phyloP scores from a whole-genome alignment of 2,329 filamentous ascomycete genomes.

The Penicillium sp. region DNA sequence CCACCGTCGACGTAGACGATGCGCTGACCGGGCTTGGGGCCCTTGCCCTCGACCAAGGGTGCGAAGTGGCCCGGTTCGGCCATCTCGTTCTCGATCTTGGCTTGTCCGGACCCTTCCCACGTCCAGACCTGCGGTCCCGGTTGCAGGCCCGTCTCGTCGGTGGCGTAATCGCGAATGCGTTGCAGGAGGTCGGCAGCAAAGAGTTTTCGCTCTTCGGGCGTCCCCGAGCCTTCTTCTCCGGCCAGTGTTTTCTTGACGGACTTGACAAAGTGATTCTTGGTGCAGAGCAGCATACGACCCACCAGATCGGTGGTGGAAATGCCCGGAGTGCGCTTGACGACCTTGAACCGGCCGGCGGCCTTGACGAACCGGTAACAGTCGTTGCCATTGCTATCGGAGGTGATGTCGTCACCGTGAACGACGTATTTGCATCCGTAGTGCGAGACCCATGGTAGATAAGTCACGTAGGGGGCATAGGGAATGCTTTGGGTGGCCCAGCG shows the following conservation, averaged over 20 bases:
- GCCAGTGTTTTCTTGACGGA: constrained; percentile 64
- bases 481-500: constrained; percentile 86
- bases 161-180: constrained; percentile 78
- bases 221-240: constrained; percentile 67
- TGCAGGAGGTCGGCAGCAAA: constrained; percentile 65
- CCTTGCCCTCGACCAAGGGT: constrained; percentile 64
- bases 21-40: constrained; percentile 68
- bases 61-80: constrained; percentile 62
- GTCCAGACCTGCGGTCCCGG: constrained; percentile 82
- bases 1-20: constrained; percentile 95
- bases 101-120: constrained; percentile 52
- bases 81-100: constrained; percentile 33
- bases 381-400: constrained; percentile 84
- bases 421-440: constrained; percentile 95
- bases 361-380: constrained; percentile 99
- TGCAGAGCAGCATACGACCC: constrained; percentile 93
- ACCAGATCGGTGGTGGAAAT: constrained; percentile 99
- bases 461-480: constrained; percentile 87
- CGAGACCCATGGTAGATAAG: constrained; percentile 84
- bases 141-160: constrained; percentile 70
- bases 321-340: constrained; percentile 90
- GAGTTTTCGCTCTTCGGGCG: constrained; percentile 57
- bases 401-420: constrained; percentile 95
- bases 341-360: constrained; percentile 85
- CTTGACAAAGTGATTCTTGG: constrained; percentile 86